phyloP scores from a whole-genome alignment of 768 basidiomycete genomes.

The Thelephora ganbajun region DNA sequence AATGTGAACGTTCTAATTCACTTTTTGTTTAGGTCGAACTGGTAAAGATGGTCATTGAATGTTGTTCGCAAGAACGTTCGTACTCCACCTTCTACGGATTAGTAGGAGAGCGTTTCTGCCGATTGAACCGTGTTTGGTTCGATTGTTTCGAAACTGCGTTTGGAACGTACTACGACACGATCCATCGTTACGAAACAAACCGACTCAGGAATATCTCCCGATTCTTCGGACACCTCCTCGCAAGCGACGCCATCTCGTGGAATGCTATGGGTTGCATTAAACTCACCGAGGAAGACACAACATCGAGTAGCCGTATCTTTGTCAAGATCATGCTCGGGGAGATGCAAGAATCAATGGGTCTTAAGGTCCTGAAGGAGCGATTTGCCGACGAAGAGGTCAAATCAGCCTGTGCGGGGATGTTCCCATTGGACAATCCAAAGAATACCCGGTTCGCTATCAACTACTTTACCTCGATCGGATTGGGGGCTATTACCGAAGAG shows the following conservation, averaged over 20 bases:
- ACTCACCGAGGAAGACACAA: constrained; percentile 97
- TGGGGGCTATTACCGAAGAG: constrained; percentile 84
- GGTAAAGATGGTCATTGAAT: constrained; percentile 98
- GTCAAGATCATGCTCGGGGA: constrained; percentile 94
- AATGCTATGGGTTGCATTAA: constrained; percentile 68
- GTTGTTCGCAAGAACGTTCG: constrained; percentile 98
- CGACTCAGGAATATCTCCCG: constrained; percentile 93
- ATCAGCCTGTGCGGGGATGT: constrained; percentile 66
- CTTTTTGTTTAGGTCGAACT: constrained; percentile 64
- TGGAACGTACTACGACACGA: constrained; percentile 81
- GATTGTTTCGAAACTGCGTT: constrained; percentile 84
- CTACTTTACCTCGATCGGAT: constrained; percentile 91
- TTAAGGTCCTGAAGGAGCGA: constrained; percentile 74
- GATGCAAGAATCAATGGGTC: constrained; percentile 87
- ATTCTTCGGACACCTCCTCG: constrained; percentile 88
- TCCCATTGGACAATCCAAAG: constrained; percentile 93
- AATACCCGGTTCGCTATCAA: constrained; percentile 95
- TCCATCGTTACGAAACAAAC: constrained; percentile 98
- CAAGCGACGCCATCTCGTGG: constrained; percentile 86
- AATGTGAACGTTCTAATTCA: background rate
- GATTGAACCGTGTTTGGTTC: constrained; percentile 91
- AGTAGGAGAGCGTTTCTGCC: constrained; percentile 90
- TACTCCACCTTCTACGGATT: constrained; percentile 97
- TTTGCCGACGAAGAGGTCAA: constrained; percentile 82
- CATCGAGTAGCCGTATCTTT: constrained; percentile 91